Conservation (phyloP, 768 basidiomycete genomes). For the Leucosporidium yakuticum region DNA sequence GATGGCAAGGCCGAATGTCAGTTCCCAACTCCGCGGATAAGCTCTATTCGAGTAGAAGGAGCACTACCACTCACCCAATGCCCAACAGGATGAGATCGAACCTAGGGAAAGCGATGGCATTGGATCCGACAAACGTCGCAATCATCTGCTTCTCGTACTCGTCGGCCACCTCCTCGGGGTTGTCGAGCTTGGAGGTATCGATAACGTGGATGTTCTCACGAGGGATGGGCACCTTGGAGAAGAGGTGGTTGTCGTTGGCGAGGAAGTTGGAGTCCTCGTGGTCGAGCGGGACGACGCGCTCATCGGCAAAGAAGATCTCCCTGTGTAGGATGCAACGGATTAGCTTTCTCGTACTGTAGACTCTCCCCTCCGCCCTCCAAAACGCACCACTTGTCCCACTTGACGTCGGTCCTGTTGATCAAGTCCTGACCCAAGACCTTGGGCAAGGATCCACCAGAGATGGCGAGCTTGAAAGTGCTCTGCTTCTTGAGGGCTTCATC, state of each 20-base stretch:
- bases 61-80: constrained; percentile 63
- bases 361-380: background rate
- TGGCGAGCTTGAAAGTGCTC: constrained; percentile 82
- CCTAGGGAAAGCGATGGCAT: constrained; percentile 90
- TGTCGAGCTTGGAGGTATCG: constrained; percentile 49
- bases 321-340: constrained; percentile 47
- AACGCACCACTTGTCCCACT: constrained; percentile 88
- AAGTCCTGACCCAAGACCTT: constrained; percentile 55
- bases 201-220: constrained; percentile 71
- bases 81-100: constrained; percentile 97
- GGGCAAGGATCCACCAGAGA: constrained; percentile 90
- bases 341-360: background rate
- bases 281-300: constrained; percentile 88
- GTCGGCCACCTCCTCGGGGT: constrained; percentile 48
- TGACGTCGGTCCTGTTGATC: constrained; percentile 60
- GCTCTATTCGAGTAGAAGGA: background rate
- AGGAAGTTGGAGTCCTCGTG: constrained; percentile 86
- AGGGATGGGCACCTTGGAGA: constrained; percentile 76
- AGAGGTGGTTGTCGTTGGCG: constrained; percentile 66
- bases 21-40: background rate
- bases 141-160: constrained; percentile 61
- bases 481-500: constrained; percentile 81
- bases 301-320: constrained; percentile 97
- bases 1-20: background rate
- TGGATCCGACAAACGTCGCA: constrained; percentile 80